Conservation (phyloP, 163 green algal genomes). For the Volvox carteri region DNA sequence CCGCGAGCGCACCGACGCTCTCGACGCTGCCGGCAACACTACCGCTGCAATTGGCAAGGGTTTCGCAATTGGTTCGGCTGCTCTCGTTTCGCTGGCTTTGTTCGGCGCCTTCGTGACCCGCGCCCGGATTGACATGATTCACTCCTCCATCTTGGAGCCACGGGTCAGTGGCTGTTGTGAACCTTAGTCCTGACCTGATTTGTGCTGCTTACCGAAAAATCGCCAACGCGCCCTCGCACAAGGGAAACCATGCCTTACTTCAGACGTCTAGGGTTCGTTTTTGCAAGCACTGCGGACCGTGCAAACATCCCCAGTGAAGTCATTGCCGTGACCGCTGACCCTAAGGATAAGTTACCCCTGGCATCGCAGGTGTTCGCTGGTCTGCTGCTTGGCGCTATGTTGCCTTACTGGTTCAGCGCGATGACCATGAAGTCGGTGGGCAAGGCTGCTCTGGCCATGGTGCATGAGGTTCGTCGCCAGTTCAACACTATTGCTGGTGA, state of each 20-base stretch:
- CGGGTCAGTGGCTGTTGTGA: conserved; percentile 76
- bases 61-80: conserved; percentile 99
- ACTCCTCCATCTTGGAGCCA: conserved; percentile 95
- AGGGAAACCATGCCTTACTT: no score
- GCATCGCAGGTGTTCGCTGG: conserved; percentile 93
- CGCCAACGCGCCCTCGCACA: no score
- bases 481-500: conserved; percentile 77
- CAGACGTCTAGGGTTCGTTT: no score
- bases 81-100: conserved; percentile 97
- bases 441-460: conserved; percentile 98
- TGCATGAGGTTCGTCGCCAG: conserved; percentile 92
- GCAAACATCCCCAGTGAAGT: no score
- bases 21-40: conserved; percentile 98
- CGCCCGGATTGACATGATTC: conserved; percentile 87
- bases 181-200: no score
- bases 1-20: conserved; percentile 95
- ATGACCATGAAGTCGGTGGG: conserved; percentile 99
- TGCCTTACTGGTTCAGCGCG: conserved; percentile 98
- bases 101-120: conserved; percentile 97
- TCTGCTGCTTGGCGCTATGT: conserved; percentile 98
- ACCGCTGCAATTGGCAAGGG: conserved; percentile 99
- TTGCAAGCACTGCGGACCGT: no score
- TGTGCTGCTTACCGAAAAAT: no score
- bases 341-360: no score
- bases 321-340: no score